Conservation (phyloP, 805 yeast genomes). For the Candida ulmi region DNA sequence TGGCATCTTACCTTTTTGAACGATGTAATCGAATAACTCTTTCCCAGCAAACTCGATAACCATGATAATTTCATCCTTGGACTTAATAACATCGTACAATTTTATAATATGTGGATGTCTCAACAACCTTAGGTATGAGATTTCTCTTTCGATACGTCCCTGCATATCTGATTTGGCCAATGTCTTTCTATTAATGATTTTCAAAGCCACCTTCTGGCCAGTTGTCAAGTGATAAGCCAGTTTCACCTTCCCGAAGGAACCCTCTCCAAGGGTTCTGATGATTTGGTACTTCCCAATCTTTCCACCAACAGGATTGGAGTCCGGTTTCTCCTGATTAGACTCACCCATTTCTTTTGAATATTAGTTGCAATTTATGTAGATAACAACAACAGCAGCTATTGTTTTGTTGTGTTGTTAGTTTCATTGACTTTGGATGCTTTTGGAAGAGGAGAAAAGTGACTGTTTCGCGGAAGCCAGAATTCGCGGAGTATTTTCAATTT, state of each 20-base stretch:
- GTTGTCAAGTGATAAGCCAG: conserved; percentile 86
- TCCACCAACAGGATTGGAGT: conserved; percentile 26
- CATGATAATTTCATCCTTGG: conserved; percentile 94
- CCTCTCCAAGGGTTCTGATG: conserved; percentile 90
- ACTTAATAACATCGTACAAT: conserved; percentile 89
- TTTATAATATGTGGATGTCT: conserved; percentile 97
- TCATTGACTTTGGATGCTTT: too few relatives aligned
- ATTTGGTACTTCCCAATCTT: conserved; percentile 90
- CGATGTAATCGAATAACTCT: conserved; percentile 91
- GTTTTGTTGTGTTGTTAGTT: background rate
- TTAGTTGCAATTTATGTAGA: background rate
- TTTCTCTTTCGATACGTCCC: conserved; percentile 92
- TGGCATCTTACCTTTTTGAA: conserved; percentile 87
- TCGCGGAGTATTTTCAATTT: too few relatives aligned
- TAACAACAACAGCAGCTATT: too few relatives aligned
- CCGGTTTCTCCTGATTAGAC: conserved; percentile 19
- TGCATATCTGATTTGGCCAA: conserved; percentile 95
- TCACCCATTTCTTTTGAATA: conserved; percentile 13
- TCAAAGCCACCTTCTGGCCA: conserved; percentile 87
- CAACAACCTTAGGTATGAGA: conserved; percentile 76
- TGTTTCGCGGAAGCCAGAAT: too few relatives aligned
- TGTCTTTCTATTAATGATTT: conserved; percentile 88
- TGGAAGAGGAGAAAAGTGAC: too few relatives aligned
- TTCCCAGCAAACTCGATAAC: conserved; percentile 97
- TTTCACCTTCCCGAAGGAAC: conserved; percentile 94